Conservation (phyloP, 2,329 filamentous ascomycete species). For the Bimuria novae-zelandiae region DNA sequence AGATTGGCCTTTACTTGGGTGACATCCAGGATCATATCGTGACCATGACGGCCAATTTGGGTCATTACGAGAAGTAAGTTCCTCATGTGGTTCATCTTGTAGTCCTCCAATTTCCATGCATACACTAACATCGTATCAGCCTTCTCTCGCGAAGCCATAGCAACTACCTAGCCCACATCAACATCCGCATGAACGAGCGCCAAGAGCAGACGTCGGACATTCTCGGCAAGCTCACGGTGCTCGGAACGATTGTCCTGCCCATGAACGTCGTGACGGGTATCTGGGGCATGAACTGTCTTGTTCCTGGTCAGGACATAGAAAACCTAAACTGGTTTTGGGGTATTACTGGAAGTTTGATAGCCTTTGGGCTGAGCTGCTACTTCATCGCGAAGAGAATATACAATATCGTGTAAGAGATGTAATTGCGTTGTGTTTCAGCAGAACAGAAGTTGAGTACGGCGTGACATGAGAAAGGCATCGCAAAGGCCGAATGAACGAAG, state of each 20-base stretch:
- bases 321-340: constrained; percentile 60
- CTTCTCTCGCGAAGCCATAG: constrained; percentile 88
- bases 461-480: no score
- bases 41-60: constrained; percentile 96
- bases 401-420: constrained; percentile 34
- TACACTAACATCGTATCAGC: constrained; percentile 52
- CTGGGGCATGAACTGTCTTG: constrained; percentile 95
- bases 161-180: constrained; percentile 99
- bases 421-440: neutral
- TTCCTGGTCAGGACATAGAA: constrained; percentile 86
- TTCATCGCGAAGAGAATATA: constrained; percentile 74
- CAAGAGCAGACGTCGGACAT: constrained; percentile 96
- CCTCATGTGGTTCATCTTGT: no score
- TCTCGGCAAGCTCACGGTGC: constrained; percentile 88
- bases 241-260: constrained; percentile 94
- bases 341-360: constrained; percentile 72
- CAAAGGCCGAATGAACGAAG: no score
- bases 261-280: constrained; percentile 99
- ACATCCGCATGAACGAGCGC: constrained; percentile 97
- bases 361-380: constrained; percentile 81
- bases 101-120: no score
- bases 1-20: constrained; percentile 96
- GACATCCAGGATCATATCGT: constrained; percentile 99
- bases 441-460: neutral
- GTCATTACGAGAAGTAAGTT: constrained; percentile 95